These are phyloP conservation scores for Russula lepida DNA, from an alignment of 768 basidiomycete species.

Conservation along the genomic window DNA sequence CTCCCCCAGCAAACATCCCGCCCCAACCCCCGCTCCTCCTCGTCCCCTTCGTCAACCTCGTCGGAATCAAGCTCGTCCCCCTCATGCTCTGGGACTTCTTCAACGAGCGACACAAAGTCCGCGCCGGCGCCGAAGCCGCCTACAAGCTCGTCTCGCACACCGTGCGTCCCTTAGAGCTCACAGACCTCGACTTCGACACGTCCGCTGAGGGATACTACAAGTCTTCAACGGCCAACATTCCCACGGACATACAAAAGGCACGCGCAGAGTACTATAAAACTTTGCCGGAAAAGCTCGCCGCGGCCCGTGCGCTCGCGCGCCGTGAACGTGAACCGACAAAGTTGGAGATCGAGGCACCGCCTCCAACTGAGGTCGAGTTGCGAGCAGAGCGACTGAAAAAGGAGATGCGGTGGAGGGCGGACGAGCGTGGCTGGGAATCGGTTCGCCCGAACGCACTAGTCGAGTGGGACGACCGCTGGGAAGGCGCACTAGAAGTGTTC, in stretches of 20 bases:
- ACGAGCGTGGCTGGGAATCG: conserved; percentile 73
- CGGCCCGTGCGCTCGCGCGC: conserved; percentile 66
- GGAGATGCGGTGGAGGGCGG: conserved; percentile 77
- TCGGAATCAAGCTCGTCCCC: conserved; percentile 80
- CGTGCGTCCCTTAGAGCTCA: conserved; percentile 48
- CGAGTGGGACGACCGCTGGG: conserved; percentile 72
- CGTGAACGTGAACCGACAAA: conserved; percentile 79
- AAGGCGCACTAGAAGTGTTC: conserved; percentile 52
- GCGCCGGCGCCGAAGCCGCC: conserved; percentile 71
- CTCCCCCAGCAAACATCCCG: conserved; percentile 51
- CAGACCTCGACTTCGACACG: conserved; percentile 68
- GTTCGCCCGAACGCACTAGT: conserved; percentile 54
- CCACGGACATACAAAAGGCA: conserved; percentile 54
- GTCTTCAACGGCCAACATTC: conserved; percentile 44
- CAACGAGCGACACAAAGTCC: conserved; percentile 78
- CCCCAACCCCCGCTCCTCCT: conserved; percentile 73
- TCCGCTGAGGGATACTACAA: conserved; percentile 62
- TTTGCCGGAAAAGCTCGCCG: conserved; percentile 55
- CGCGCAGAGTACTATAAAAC: conserved; percentile 70
- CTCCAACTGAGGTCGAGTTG: conserved; percentile 82
- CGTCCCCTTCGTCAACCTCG: conserved; percentile 62
- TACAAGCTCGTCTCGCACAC: conserved; percentile 58
- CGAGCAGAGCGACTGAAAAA: conserved; percentile 83
- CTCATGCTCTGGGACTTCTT: conserved; percentile 90
- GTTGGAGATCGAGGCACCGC: conserved; percentile 68